These are phyloP conservation scores for Colletotrichum eremochloae DNA, from an alignment of 2,329 filamentous ascomycete species.

Conservation along the genomic window DNA sequence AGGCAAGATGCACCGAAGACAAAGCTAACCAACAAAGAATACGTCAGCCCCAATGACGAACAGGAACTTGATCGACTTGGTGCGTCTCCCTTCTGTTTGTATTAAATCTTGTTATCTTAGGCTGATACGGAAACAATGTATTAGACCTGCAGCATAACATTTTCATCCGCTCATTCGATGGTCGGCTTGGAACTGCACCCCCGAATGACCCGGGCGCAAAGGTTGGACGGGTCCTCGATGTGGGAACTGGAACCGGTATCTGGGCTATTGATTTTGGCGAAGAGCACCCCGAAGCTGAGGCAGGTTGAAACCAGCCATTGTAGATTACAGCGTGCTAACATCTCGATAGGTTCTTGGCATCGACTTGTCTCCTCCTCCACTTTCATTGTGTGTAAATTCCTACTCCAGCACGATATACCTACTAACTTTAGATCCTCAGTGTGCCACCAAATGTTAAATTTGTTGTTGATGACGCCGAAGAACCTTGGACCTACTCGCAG, in stretches of 20 bases:
- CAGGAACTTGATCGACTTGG: conserved; percentile 9
- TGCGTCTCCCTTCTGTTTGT: background rate
- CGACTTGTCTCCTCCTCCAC: conserved; percentile 69
- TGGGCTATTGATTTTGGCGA: conserved; percentile 64
- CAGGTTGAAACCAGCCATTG: background rate
- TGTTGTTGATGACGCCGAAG: conserved; percentile 57
- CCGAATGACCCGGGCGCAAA: background rate
- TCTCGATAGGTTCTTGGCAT: conserved; percentile 60
- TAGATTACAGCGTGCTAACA: conserved; percentile 53
- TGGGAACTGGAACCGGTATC: conserved; percentile 53
- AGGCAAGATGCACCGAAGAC: background rate
- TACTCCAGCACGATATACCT: background rate
- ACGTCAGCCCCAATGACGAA: conserved; percentile 21
- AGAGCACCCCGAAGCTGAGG: conserved; percentile 9
- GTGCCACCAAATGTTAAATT: conserved; percentile 65
- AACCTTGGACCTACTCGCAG: conserved; percentile 52
- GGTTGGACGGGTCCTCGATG: conserved; percentile 43
- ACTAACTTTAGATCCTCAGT: conserved; percentile 41
- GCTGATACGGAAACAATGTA: background rate
- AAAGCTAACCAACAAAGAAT: background rate
- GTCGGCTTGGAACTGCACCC: background rate
- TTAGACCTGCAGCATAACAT: conserved; percentile 7
- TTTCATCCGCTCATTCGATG: background rate
- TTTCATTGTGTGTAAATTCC: conserved; percentile 53
- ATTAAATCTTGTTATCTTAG: fast-evolving